Evolutionary conservation across 2,329 filamentous ascomycete species (phyloP).

Genomic region (Fusarium sublunatum): DNA sequence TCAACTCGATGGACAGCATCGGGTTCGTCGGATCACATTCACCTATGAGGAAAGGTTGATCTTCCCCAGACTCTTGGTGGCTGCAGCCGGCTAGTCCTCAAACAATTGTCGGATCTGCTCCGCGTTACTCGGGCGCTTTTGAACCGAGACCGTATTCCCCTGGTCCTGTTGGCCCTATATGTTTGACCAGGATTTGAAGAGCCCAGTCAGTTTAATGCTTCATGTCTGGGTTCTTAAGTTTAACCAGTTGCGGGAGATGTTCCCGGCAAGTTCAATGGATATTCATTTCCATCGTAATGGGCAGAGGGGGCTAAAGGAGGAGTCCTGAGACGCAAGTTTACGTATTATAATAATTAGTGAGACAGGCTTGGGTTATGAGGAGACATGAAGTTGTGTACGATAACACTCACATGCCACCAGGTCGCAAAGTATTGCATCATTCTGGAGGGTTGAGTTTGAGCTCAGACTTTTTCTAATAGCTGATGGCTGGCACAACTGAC

Average conservation of each 20-base stretch:
- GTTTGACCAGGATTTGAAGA: conserved; percentile 26
- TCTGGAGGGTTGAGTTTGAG: not conserved
- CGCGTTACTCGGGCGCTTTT: conserved; percentile 24
- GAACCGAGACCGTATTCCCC: conserved; percentile 2
- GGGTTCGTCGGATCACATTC: conserved; percentile 8
- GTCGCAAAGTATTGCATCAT: conserved; percentile 9
- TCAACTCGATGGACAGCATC: conserved; percentile 16
- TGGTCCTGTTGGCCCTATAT: conserved; percentile 10
- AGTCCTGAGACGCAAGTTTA: not conserved
- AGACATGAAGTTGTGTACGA: conserved; percentile 1
- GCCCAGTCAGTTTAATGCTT: conserved; percentile 18
- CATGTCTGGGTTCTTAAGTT: conserved; percentile 4
- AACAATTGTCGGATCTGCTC: conserved; percentile 16
- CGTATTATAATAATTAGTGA: not conserved
- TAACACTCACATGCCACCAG: not conserved
- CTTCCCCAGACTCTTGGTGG: conserved; percentile 20
- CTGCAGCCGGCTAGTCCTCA: conserved; percentile 7
- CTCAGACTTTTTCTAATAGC: not conserved
- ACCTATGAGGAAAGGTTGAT: conserved; percentile 9
- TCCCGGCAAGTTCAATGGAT: conserved; percentile 5
- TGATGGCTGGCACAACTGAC: not conserved
- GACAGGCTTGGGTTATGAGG: not conserved
- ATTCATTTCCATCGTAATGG: conserved; percentile 1
- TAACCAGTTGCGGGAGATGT: conserved; percentile 19
- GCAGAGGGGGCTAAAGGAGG: conserved; percentile 7